Percentiles rank a stretch among this genome's conserved stretches.
Conservation (phyloP, 805 yeast species). For the Saccharomycopsis sp. region DNA sequence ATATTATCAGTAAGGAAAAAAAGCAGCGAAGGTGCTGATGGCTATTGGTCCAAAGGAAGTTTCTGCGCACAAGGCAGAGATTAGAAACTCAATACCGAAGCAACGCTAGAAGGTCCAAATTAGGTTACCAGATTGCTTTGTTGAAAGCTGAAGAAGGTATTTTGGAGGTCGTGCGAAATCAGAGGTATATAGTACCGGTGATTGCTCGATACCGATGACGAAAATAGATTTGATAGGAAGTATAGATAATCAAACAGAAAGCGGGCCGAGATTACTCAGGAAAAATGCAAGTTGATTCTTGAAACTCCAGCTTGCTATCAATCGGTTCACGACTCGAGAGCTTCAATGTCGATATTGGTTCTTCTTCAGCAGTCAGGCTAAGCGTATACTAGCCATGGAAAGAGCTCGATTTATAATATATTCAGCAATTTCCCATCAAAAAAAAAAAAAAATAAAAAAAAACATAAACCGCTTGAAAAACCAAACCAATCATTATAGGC, state of each 20-base stretch:
- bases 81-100: no score
- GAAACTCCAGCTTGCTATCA: neutral
- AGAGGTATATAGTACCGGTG: neutral
- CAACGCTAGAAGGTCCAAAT: no score
- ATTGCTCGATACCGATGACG: neutral
- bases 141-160: neutral
- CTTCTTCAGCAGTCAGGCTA: neutral
- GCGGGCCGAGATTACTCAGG: no score
- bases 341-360: neutral
- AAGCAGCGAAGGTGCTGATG: neutral
- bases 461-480: neutral
- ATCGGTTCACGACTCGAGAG: neutral
- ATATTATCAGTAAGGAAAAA: no score
- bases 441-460: no score
- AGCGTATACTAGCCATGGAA: neutral
- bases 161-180: neutral
- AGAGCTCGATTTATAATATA: neutral
- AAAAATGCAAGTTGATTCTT: neutral
- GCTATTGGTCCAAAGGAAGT: no score
- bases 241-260: no score
- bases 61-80: no score
- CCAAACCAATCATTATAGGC: neutral
- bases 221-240: neutral
- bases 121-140: no score
- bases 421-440: neutral